A percentile compares a stretch with the other conserved stretches of the same genome.
These are phyloP conservation scores for Fusarium drepaniforme DNA, from an alignment of 2,329 filamentous ascomycete genomes.

Conservation along the genomic window DNA sequence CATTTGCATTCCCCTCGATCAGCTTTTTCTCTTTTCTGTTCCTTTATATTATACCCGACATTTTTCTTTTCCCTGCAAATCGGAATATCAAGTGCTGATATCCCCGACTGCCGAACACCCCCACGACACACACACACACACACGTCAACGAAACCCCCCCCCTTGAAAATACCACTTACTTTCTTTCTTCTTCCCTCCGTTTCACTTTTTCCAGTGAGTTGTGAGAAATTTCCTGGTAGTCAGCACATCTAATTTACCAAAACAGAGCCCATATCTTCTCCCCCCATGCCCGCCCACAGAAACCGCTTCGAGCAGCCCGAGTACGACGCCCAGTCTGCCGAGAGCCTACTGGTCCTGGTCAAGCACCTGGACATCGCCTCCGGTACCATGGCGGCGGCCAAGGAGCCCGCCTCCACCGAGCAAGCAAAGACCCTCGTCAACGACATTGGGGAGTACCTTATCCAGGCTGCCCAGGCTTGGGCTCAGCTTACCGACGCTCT, in stretches of 20 bases:
- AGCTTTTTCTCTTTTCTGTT: background rate
- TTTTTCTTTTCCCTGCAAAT: background rate
- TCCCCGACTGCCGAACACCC: background rate
- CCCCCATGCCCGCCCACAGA: slow-evolving; percentile 23
- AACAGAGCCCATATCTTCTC: background rate
- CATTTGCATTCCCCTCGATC: background rate
- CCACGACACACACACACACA: background rate
- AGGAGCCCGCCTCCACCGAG: slow-evolving; percentile 13
- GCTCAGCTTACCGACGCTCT: slow-evolving; percentile 48
- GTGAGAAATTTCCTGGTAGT: too few species aligned
- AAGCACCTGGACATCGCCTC: slow-evolving; percentile 20
- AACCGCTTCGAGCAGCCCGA: slow-evolving; percentile 2
- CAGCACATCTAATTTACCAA: background rate
- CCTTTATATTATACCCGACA: background rate
- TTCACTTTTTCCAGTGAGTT: background rate
- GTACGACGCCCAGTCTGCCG: slow-evolving; percentile 25
- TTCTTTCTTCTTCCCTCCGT: background rate
- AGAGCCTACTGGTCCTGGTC: slow-evolving; percentile 26
- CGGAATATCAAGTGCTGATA: background rate
- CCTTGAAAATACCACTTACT: background rate
- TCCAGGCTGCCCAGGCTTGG: slow-evolving; percentile 48
- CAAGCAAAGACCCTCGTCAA: slow-evolving; percentile 43
- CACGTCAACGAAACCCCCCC: background rate
- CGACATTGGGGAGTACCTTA: slow-evolving; percentile 52
- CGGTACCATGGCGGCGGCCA: slow-evolving; percentile 31